Conservation (phyloP, 306 rosid species). For the Inga leiocalycina region DNA sequence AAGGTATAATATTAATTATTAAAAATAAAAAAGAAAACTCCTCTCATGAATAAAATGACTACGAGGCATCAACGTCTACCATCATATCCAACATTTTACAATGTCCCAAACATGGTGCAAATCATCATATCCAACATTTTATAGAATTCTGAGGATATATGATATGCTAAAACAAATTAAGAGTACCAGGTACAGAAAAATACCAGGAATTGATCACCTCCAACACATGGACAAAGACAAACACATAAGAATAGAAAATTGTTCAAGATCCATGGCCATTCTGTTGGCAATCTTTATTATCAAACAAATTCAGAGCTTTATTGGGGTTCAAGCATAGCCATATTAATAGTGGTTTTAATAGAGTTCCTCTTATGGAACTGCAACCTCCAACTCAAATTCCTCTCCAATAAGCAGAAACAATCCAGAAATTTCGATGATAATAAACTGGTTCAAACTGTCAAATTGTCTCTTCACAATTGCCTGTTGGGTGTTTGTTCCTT, state of each 20-base stretch:
- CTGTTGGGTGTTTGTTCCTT: conserved; percentile 33
- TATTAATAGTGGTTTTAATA: neutral
- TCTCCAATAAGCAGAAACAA: conserved; percentile 62
- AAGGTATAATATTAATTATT: neutral
- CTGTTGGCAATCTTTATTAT: neutral
- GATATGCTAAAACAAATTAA: neutral
- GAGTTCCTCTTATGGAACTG: neutral
- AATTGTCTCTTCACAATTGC: conserved; percentile 33
- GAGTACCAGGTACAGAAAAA: neutral
- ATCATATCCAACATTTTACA: neutral
- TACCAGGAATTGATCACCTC: neutral
- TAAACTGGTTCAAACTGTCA: conserved; percentile 42
- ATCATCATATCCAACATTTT: neutral
- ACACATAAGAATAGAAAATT: neutral
- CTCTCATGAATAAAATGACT: neutral
- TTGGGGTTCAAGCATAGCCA: neutral
- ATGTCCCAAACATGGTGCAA: neutral
- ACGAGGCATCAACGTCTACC: neutral
- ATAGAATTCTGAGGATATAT: neutral
- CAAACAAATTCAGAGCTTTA: neutral
- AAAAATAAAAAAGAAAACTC: neutral
- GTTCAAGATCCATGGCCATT: neutral
- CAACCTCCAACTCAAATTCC: conserved; percentile 56
- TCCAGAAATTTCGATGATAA: conserved; percentile 42
- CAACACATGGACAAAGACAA: neutral